Conservation (phyloP, 2,329 filamentous ascomycete genomes). For the Aphanoascus verrucosus region DNA sequence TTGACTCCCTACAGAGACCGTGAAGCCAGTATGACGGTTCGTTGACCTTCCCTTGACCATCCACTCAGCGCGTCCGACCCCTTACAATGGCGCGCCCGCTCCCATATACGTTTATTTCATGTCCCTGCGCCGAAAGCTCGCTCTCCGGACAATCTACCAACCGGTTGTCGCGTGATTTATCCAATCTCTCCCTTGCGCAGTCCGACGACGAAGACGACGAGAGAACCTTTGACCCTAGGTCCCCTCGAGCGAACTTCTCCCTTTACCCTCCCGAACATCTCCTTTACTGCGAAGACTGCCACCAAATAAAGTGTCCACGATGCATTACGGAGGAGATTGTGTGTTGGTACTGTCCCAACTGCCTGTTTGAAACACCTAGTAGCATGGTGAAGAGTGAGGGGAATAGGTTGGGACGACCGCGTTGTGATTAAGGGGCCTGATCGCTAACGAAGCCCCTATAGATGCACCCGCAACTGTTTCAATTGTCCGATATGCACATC, state of each 20-base stretch:
- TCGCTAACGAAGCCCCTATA: conserved; percentile 28
- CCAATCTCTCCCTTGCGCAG: conserved; percentile 17
- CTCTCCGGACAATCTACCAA: conserved; percentile 11
- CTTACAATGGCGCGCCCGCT: conserved; percentile 20
- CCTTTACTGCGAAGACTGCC: conserved; percentile 94
- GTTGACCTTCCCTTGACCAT: background rate
- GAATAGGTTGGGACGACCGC: conserved; percentile 56
- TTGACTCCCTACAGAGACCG: background rate
- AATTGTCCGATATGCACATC: conserved; percentile 84
- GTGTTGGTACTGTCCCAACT: conserved; percentile 90
- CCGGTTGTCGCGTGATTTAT: conserved; percentile 17
- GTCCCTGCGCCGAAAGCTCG: conserved; percentile 17
- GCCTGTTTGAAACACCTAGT: conserved; percentile 89
- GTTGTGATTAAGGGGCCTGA: background rate
- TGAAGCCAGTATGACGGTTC: background rate
- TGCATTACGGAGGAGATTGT: conserved; percentile 90
- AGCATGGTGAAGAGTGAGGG: conserved; percentile 87
- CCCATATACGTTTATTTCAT: conserved; percentile 19
- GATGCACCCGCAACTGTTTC: conserved; percentile 89
- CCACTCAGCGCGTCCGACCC: background rate
- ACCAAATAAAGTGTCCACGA: conserved; percentile 85
- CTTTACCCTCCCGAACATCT: conserved; percentile 88
- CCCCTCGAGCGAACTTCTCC: conserved; percentile 76
- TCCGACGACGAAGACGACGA: conserved; percentile 52
- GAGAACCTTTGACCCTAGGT: conserved; percentile 73